phyloP scores from a whole-genome alignment of 2,329 filamentous ascomycete species.

The Diaporthe batatas region DNA sequence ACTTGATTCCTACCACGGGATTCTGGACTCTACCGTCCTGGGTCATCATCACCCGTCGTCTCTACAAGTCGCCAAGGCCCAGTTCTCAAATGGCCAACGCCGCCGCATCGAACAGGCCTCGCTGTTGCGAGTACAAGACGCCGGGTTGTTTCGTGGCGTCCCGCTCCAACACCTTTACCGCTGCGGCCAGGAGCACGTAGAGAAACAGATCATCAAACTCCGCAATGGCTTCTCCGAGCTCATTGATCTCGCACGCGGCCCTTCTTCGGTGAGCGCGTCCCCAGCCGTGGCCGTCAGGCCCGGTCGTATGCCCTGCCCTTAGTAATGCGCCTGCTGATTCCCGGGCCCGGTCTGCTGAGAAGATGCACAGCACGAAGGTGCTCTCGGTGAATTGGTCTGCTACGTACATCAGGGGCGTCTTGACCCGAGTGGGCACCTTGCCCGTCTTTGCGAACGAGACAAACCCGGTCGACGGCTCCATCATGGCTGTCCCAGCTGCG shows the following conservation, averaged over 20 bases:
- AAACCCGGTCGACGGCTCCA: constrained; percentile 38
- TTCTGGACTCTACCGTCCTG: background rate
- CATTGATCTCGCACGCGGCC: constrained; percentile 26
- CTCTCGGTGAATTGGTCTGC: constrained; percentile 60
- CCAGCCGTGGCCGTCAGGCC: background rate
- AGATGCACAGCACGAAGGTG: constrained; percentile 50
- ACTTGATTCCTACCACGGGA: constrained; percentile 52
- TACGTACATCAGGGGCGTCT: constrained; percentile 47
- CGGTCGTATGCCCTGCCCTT: background rate
- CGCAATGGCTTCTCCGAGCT: constrained; percentile 57
- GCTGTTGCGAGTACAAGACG: constrained; percentile 57
- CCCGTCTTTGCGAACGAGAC: constrained; percentile 61
- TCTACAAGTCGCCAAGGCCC: background rate
- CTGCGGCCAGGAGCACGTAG: constrained; percentile 56
- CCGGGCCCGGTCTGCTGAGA: background rate
- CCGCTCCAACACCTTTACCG: constrained; percentile 49
- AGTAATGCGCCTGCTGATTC: background rate
- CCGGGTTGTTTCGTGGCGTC: constrained; percentile 61
- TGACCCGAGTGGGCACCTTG: constrained; percentile 50
- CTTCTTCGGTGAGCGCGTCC: background rate
- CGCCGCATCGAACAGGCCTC: constrained; percentile 61
- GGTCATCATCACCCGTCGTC: background rate
- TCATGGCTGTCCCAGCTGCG: constrained; percentile 3
- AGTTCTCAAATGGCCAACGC: constrained; percentile 44
- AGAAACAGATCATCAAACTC: constrained; percentile 51